Evolutionary conservation across 2,329 filamentous ascomycete genomes (phyloP), one percentile per base, ranked within the genome.

Genomic region (Aureobasidium sp.): DNA sequence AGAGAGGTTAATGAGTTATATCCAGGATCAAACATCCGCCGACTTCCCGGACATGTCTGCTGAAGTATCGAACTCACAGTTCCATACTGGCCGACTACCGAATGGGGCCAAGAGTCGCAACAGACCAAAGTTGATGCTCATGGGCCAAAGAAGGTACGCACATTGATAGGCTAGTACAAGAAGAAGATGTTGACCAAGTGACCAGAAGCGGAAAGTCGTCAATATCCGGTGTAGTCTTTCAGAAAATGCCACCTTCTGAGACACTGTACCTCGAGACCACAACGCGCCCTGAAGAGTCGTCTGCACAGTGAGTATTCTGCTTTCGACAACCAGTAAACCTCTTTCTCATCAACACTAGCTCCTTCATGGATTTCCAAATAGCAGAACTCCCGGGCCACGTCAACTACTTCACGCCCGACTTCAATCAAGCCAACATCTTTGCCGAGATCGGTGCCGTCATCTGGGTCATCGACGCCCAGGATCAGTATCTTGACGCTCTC

Each of bases 361-460:
- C 94, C 3, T 97, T 99, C 72, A 96, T 97, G 91, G 93, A 97
- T 71, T 96, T 97, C 67, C 93, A 97, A 75, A 90, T 96, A 50
- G 96, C 92, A 89, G 94, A 99, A 71, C 92, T 99, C 61, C 94
- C 94, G 1, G 92, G 93, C 25, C 92, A 97, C 74, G 84, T 97
- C 65, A 90, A 96, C 75, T 95, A 95, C 68, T 86, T 95, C 62
- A 90, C 94, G 69, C 86, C 90, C 4, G 87, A 85, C 50, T 95
- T 95, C 69, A 92, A 97, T 71, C 87, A 94, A 64, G 90, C 95
- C 67, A 87, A 89, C 69, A 93, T 97, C 69, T 99, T 99, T 74
- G 89, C 90, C 66, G 91, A 93, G 69, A 90, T 95, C 17, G 94
- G 94, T 21, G 92, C 94, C 15, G 79, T 99, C 15, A 95, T 99